Evolutionary conservation across 371 early-diverging fungal genomes (phyloP).

Genomic region (Syncephalis plumigaleata): DNA sequence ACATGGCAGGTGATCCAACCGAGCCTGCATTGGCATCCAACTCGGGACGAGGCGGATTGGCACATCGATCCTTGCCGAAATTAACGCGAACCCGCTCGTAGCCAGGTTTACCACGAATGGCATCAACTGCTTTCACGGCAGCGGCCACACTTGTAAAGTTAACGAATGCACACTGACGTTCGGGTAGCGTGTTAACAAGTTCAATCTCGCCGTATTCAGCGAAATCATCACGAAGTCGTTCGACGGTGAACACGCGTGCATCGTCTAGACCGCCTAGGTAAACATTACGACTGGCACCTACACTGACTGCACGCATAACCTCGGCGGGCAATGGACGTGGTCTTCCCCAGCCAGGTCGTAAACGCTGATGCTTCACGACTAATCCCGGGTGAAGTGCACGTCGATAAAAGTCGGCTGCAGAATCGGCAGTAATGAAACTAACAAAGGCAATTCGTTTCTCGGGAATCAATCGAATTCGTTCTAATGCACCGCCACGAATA

Average conservation of each 20-base stretch:
- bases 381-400: conserved; percentile 34
- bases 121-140: conserved; percentile 53
- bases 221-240: conserved; percentile 44
- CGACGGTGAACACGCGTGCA: conserved; percentile 23
- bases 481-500: conserved; percentile 67
- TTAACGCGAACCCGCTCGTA: conserved; percentile 36
- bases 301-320: conserved; percentile 35
- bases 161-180: conserved; percentile 69
- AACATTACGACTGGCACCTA: conserved; percentile 65
- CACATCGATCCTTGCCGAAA: conserved; percentile 77
- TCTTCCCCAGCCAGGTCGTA: conserved; percentile 70
- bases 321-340: conserved; percentile 25
- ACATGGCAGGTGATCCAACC: too few species aligned
- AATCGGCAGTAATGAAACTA: conserved; percentile 54
- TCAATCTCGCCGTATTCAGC: conserved; percentile 64
- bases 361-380: conserved; percentile 41
- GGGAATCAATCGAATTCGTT: conserved; percentile 45
- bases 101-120: conserved; percentile 30
- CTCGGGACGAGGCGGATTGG: conserved; percentile 22
- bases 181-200: conserved; percentile 47
- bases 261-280: conserved; percentile 52
- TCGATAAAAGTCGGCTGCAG: conserved; percentile 36
- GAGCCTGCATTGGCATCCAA: too few species aligned
- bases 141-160: conserved; percentile 50
- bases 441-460: conserved; percentile 72